Evolutionary conservation across 2,329 filamentous ascomycete genomes (phyloP), one percentile per base, ranked within the genome.

Genomic region (Fusarium protoensiforme): DNA sequence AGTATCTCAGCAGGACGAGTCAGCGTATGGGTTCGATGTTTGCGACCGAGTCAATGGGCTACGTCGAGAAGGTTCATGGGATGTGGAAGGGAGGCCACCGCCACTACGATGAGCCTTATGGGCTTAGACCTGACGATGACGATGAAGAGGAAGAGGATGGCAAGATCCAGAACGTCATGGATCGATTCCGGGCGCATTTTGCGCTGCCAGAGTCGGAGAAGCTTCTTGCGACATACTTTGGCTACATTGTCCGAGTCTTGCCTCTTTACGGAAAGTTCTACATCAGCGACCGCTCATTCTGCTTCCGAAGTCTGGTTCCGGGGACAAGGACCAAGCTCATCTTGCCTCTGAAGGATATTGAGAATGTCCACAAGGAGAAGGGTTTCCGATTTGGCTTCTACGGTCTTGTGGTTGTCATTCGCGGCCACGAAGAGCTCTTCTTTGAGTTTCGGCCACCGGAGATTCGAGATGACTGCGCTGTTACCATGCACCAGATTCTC

Each of bases 251-350:
- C 76, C 91, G 95, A 4, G 94, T 98, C 0, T 83, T 98, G 33
- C 96, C 96, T 4, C 87, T 98, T 2, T 98, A 98, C 78, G 96
- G 96, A 76, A 99, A 98, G 83, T 93, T 98, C 36, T 99, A 99
- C 82, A 92, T 98, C 74, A 95, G 96, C 79, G 91, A 95, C 75
- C 90, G 90, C 24, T 93, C 92, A 66, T 94, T 98, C 73, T 99
- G 96, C 84, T 99, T 98, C 83, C 93, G 96, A 65, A 98, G 95
- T 80, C 85, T 98, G 61, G 86, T 98, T 38, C 94, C 94, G 1
- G 95, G 95, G 1, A 97, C 94, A 4, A 91, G 94, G 64, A 98
- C 96, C 0, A 98, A 98, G 83, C 86, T 98, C 75, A 95, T 98
- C 62, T 87, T 98, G 0, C 96, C 96, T 0, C 87, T 98, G 62